Evolutionary conservation across 352 stramenopile genomes (phyloP), one percentile per base, ranked within the genome.

Genomic region (Phytophthora litchii): DNA sequence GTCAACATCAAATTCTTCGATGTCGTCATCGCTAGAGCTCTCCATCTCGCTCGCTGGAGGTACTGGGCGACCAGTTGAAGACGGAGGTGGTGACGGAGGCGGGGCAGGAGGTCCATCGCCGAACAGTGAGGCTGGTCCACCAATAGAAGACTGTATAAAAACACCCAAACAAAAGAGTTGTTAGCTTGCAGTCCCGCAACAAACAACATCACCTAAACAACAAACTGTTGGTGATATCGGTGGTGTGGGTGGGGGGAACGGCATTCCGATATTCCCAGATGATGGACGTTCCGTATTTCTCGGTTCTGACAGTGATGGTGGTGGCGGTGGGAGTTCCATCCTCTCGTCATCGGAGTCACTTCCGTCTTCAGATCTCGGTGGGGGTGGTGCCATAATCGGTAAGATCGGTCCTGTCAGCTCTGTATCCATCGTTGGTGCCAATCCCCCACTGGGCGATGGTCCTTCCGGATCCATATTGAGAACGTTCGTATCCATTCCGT

Each of bases 391-490:
- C 70, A 78, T 78, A 16, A 74, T 74, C 0, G 70, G 70, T 19
- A 78, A 35, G 16, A 78, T 64, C 3, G 66, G 70, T 11, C 70
- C 66, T 3, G 57, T 59, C n/a, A 63, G 36, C 54, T 79, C 41
- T 42, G 63, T 35, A 29, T 60, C 42, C 34, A 69, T 69, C 20
- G 41, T 70, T 27, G 74, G 67, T 13, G 74, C 64, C 8, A 57
- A 31, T 4, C 62, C 71, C 31, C 68, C 80, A 11, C 80, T 91
- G 0, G 85, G 85, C 1, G 85, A 92, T 1, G 85, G 83, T 13
- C 85, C 83, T 46, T 94, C 82, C 6, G 83, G 83, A 50, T 94
- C 83, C 82, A 94, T 90, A n/a, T 73, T 90, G 13, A 89, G 58
- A 53, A 94, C 76, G 29, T 50, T 72, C 3, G 82, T 38, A 49